Base-by-base conservation (phyloP, 176 grass and related monocot species). In the Oryza meyeriana region DNA sequence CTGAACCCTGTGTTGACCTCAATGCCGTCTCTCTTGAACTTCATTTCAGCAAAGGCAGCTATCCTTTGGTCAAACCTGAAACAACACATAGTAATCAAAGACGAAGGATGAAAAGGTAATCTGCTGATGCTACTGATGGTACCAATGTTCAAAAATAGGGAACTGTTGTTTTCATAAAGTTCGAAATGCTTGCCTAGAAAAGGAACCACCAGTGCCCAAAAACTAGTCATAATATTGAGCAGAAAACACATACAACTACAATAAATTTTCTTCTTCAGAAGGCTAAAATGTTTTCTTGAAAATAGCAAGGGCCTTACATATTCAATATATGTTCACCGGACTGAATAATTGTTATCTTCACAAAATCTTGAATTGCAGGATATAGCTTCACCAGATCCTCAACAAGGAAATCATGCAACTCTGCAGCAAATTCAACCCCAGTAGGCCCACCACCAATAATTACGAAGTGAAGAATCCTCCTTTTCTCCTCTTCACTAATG, bases 351-450 rank as follows among this genome's bases (percentile, higher is more conserved):
- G 90, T 89, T 94, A 98, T 94, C 79, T 91, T 98, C 66, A 98
- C 90, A 24, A 98, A 86, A 13, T 94, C 62, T 52, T 68, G 32
- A 67, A 93, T 55, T 42, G 84, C 64, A 79, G 95, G 95, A 77
- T 98, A 98, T 67, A 98, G 48, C 71, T 98, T 94, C 61, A 90
- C 84, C 69, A 98, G 66, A 95, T 98, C 95, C 86, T 98, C 92
- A 0, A 92, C 72, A 66, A 98, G 84, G 89, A 93, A 98, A 88
- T 98, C 95, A 82, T 98, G 95, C 78, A 98, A 79, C 82, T 98
- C 95, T 61, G 95, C 95, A 58, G 95, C 88, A 88, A 98, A 98
- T 85, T 98, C 95, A 70, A 98, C 95, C 40, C 95, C 95, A 76
- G 95, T 98, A 47, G 95, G 95, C 67, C 95, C 95, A 69, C 92